These are phyloP conservation scores for Backusella psychrophila DNA, from an alignment of 192 early-diverging fungal genomes.

Conservation along the genomic window DNA sequence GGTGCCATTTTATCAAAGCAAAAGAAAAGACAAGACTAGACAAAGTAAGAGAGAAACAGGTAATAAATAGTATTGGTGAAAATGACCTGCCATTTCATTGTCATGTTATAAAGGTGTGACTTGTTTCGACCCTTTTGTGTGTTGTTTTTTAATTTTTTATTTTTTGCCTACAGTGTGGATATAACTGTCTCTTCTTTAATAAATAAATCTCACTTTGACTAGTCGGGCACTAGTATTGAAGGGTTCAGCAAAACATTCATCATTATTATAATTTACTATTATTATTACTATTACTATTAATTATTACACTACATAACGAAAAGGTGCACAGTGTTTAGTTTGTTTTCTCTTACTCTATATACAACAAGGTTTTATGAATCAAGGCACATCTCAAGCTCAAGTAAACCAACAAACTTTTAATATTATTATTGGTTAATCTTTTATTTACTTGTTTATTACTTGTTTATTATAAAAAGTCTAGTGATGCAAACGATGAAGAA, in stretches of 20 bases:
- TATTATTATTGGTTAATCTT: neutral
- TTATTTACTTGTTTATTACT: neutral
- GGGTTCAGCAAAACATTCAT: neutral
- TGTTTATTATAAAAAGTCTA: neutral
- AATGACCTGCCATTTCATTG: neutral
- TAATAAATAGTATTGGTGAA: too few species aligned
- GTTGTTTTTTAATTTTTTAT: neutral
- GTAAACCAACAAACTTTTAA: neutral
- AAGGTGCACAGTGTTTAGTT: neutral
- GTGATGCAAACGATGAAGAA: slow-evolving; percentile 10
- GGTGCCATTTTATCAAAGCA: neutral
- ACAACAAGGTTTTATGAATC: neutral
- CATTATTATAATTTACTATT: neutral
- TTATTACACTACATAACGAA: too few species aligned
- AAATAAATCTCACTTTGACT: neutral
- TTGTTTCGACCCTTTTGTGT: neutral
- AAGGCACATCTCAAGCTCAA: neutral
- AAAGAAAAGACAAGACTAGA: neutral
- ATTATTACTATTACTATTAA: too few species aligned
- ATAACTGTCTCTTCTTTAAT: neutral
- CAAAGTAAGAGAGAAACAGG: neutral
- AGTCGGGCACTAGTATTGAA: neutral
- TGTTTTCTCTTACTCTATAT: neutral
- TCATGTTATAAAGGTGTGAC: neutral
- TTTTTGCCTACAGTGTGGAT: neutral